These are phyloP conservation scores for Picochlorum sp. DNA, from an alignment of 139 green algal genomes.

Conservation along the genomic window DNA sequence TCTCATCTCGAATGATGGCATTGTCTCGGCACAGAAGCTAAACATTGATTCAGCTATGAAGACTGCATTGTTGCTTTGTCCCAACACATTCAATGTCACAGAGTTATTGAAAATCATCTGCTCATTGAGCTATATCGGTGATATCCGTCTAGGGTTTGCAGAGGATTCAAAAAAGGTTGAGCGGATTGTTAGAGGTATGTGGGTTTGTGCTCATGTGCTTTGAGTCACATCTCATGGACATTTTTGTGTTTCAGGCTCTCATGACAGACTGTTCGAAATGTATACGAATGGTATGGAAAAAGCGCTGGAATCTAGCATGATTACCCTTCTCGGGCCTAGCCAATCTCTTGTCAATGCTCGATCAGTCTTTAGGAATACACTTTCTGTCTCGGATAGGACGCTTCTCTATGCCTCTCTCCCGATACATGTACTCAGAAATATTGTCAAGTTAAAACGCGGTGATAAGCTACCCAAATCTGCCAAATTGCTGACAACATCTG, in stretches of 20 bases:
- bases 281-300: not conserved
- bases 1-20: conserved; percentile 20
- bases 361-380: not conserved
- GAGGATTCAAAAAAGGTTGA: conserved; percentile 78
- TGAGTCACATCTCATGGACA: too few species aligned
- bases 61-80: conserved; percentile 63
- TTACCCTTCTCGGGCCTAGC: not conserved
- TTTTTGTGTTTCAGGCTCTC: not conserved
- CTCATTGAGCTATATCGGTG: conserved; percentile 72
- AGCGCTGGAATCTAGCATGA: conserved; percentile 7
- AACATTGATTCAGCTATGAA: conserved; percentile 60
- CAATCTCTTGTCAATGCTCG: not conserved
- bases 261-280: not conserved
- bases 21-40: conserved; percentile 5
- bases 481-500: not conserved
- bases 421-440: not conserved
- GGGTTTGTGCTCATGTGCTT: not conserved
- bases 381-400: not conserved
- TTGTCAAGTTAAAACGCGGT: not conserved
- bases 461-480: not conserved
- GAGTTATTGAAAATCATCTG: conserved; percentile 60
- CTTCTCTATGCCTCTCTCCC: conserved; percentile 15
- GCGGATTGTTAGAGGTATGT: conserved; percentile 47
- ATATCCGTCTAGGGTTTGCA: conserved; percentile 61
- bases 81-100: conserved; percentile 37